Conservation (phyloP, 805 yeast genomes). For the Peterozyma toletana region DNA sequence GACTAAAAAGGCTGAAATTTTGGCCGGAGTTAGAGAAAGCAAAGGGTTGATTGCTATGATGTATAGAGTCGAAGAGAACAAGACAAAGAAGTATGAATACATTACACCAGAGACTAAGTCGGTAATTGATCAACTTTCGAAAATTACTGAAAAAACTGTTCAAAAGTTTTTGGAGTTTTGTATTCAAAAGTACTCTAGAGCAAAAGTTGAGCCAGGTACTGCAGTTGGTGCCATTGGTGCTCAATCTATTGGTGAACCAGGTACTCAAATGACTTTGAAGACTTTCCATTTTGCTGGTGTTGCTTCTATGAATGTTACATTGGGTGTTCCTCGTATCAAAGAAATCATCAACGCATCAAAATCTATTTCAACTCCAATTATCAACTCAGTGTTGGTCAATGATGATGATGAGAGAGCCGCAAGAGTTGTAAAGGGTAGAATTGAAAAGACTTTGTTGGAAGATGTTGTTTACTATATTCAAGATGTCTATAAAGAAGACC, state of each 20-base stretch:
- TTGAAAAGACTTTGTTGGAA: constrained; percentile 82
- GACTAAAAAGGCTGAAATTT: constrained; percentile 40
- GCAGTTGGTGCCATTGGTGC: constrained; percentile 99
- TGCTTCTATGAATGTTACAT: constrained; percentile 96
- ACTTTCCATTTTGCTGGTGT: constrained; percentile 93
- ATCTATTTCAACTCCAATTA: constrained; percentile 91
- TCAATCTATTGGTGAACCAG: constrained; percentile 98
- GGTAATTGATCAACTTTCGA: constrained; percentile 48
- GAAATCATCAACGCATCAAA: constrained; percentile 98
- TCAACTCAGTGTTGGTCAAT: constrained; percentile 88
- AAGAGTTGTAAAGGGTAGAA: constrained; percentile 94
- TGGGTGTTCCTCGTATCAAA: constrained; percentile 99
- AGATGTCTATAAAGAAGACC: constrained; percentile 81
- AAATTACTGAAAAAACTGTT: constrained; percentile 57
- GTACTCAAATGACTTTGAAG: constrained; percentile 94
- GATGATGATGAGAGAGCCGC: constrained; percentile 96
- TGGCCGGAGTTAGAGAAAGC: constrained; percentile 51
- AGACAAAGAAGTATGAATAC: constrained; percentile 21
- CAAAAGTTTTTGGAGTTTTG: constrained; percentile 67
- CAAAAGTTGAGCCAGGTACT: constrained; percentile 97
- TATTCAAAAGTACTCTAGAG: constrained; percentile 73
- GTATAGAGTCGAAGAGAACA: constrained; percentile 6
- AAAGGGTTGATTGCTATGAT: constrained; percentile 34
- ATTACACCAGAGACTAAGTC: constrained; percentile 16
- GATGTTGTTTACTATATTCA: constrained; percentile 88